These are phyloP conservation scores for Hypoxylon fuscum DNA, from an alignment of 495 filamentous ascomycete genomes.

Conservation along the genomic window DNA sequence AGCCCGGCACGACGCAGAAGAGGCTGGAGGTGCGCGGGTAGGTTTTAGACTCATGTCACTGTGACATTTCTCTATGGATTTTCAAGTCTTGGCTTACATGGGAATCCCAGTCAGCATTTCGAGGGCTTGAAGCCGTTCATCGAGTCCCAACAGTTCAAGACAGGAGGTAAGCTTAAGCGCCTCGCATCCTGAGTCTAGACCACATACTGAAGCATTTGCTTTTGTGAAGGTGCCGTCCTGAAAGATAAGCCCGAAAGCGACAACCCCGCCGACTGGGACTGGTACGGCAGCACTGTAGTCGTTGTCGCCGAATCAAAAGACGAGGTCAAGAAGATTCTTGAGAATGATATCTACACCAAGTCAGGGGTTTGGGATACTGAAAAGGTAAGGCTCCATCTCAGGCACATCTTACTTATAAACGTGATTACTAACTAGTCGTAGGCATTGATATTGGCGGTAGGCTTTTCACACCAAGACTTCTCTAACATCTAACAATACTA, in stretches of 20 bases:
- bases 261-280: slow-evolving; percentile 64
- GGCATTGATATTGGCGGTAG: slow-evolving; percentile 54
- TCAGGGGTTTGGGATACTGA: slow-evolving; percentile 85
- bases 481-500: background rate
- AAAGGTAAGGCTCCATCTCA: slow-evolving; percentile 59
- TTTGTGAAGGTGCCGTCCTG: slow-evolving; percentile 69
- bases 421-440: slow-evolving; percentile 23
- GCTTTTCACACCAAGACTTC: slow-evolving; percentile 1
- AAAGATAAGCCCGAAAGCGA: slow-evolving; percentile 70
- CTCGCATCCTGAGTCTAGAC: background rate
- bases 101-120: slow-evolving; percentile 63
- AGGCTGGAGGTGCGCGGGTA: slow-evolving; percentile 77
- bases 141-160: slow-evolving; percentile 59
- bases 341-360: slow-evolving; percentile 75
- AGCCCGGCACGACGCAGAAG: slow-evolving; percentile 69
- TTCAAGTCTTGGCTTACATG: slow-evolving; percentile 20
- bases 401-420: background rate
- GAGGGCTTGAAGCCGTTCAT: slow-evolving; percentile 54
- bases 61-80: background rate
- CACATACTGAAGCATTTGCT: background rate
- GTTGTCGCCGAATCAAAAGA: slow-evolving; percentile 70
- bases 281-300: slow-evolving; percentile 76
- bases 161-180: slow-evolving; percentile 61
- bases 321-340: slow-evolving; percentile 70
- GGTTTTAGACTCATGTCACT: slow-evolving; percentile 42